These are phyloP conservation scores for Microcyclosporella mali DNA, from an alignment of 2,329 filamentous ascomycete genomes.

Conservation along the genomic window DNA sequence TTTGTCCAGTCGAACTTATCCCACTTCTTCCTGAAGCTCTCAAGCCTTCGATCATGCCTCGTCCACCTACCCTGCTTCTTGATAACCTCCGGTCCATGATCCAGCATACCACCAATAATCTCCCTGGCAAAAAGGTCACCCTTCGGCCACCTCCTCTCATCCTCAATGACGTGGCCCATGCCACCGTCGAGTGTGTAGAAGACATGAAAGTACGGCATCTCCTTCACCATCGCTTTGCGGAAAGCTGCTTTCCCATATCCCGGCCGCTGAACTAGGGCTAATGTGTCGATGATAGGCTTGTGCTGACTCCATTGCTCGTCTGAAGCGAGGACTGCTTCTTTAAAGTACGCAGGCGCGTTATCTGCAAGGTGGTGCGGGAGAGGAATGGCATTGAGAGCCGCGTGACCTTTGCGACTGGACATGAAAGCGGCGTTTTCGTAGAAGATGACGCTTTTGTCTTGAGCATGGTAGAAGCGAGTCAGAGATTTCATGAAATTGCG, in stretches of 20 bases:
- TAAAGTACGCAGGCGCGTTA: slow-evolving; percentile 89
- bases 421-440: slow-evolving; percentile 93
- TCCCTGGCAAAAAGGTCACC: slow-evolving; percentile 92
- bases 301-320: slow-evolving; percentile 97
- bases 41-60: slow-evolving; percentile 60
- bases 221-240: slow-evolving; percentile 73
- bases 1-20: slow-evolving; percentile 86
- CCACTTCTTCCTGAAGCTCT: slow-evolving; percentile 79
- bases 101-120: slow-evolving; percentile 86
- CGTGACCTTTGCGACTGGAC: slow-evolving; percentile 65
- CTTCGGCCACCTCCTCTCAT: slow-evolving; percentile 74
- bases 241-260: slow-evolving; percentile 78
- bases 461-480: slow-evolving; percentile 88
- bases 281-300: slow-evolving; percentile 86
- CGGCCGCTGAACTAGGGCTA: slow-evolving; percentile 51
- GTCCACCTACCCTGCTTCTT: slow-evolving; percentile 88
- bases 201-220: slow-evolving; percentile 97
- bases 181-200: slow-evolving; percentile 94
- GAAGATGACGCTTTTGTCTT: slow-evolving; percentile 87
- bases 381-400: slow-evolving; percentile 77
- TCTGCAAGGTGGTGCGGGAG: slow-evolving; percentile 88
- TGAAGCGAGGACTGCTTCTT: slow-evolving; percentile 78
- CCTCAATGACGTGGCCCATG: slow-evolving; percentile 86
- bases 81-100: slow-evolving; percentile 71
- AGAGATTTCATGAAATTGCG: slow-evolving; percentile 98